Base-by-base conservation (phyloP, 495 filamentous ascomycete genomes). In the Paragyromitra xinjiangensis region DNA sequence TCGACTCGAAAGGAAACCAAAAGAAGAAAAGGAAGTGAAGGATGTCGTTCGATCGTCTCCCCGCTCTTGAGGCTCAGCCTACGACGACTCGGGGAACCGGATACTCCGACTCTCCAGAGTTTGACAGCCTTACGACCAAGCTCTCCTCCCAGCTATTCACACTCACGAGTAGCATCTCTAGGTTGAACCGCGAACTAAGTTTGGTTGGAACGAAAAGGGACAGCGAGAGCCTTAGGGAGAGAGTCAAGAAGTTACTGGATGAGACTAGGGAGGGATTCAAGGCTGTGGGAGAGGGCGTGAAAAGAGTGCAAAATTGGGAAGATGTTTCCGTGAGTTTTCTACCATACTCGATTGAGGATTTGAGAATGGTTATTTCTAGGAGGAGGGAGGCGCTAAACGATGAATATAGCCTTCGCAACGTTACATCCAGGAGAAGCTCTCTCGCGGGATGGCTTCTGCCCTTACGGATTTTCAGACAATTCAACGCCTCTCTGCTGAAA, bases 31-130 rank as follows among this genome's bases (percentile, higher is more conserved):
- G n/a, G 14, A 65, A 56, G 42, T 37, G 16, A 77, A 78, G 84
- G 77, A 98, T 98, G 95, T 97, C 95, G 51, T 98, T 96, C 85
- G 91, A 97, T 84, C 92, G 92, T 71, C 87, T 95, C 78, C 90
- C 90, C 78, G 90, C 89, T 66, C 87, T 97, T 71, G 95, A 98
- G 86, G 88, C 94, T 70, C 92, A 94, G 85, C 90, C 91, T 59
- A 91, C 90, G 12, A 88, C 88, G 63, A 85, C 86, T 75, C 89
- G 91, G 65, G 87, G 89, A 61, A 84, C 86, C 24, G 90, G 93
- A 78, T 97, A 96, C 84, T 86, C 91, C 75, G 95, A 99, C 85
- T 94, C 97, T 82, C 96, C 96, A 56, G 94, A 95, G 78, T 99
- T 98, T 88, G 87, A 91, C 77, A 87, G 87, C 22, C 88, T 96